Evolutionary conservation across 2,329 filamentous ascomycete genomes (phyloP).

Genomic region (Penicillium italicum): DNA sequence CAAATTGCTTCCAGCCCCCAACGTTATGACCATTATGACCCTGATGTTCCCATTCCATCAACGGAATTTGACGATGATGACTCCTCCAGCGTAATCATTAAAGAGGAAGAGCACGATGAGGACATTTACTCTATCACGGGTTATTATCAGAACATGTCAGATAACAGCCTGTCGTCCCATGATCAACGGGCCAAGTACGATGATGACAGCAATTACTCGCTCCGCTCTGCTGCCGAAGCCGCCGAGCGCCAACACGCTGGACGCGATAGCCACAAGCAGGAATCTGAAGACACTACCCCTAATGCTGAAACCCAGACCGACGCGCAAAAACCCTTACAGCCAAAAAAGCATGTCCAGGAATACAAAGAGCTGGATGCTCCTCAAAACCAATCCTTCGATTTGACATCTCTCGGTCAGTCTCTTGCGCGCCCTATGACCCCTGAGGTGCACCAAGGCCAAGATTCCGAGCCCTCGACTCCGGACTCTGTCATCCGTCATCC

Average conservation of each 20-base stretch:
- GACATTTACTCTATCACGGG: constrained; percentile 64
- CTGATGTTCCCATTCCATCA: constrained; percentile 84
- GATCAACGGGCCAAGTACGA: constrained; percentile 44
- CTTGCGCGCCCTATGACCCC: constrained; percentile 42
- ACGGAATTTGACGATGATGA: constrained; percentile 64
- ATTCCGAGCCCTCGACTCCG: constrained; percentile 67
- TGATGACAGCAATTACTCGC: constrained; percentile 57
- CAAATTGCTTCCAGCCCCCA: constrained; percentile 57
- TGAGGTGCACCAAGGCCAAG: constrained; percentile 58
- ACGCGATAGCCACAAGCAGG: constrained; percentile 30
- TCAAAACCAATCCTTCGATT: constrained; percentile 32
- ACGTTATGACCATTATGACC: constrained; percentile 65
- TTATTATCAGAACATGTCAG: constrained; percentile 55
- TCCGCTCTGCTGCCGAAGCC: constrained; percentile 35
- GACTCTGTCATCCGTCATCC: constrained; percentile 86
- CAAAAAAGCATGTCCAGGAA: constrained; percentile 36
- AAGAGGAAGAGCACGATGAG: constrained; percentile 59
- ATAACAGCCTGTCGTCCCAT: constrained; percentile 28
- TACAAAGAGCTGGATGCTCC: constrained; percentile 26
- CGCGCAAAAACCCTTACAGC: neutral
- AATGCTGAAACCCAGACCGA: constrained; percentile 17
- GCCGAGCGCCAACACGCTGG: constrained; percentile 1
- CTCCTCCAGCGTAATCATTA: constrained; percentile 62
- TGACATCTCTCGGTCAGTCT: constrained; percentile 37
- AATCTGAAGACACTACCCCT: constrained; percentile 33